A percentile compares a stretch with the other conserved stretches of the same genome.
These are phyloP conservation scores for Dactylorhiza incarnata DNA, from an alignment of 106 monocot species.

Conservation along the genomic window DNA sequence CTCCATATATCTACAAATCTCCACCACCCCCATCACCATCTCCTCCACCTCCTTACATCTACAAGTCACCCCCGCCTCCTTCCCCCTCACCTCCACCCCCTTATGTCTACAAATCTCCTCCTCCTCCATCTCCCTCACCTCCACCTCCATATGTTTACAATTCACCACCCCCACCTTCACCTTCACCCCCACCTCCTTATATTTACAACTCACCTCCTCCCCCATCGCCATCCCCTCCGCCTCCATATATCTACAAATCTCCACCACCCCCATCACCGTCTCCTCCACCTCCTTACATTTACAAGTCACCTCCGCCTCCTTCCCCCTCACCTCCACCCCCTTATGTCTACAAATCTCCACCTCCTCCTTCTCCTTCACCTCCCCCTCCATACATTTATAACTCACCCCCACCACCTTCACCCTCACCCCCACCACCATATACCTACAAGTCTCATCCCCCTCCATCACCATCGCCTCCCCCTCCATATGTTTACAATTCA, in stretches of 20 bases:
- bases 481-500: background rate
- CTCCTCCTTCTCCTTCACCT: background rate
- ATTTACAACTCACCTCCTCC: background rate
- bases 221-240: background rate
- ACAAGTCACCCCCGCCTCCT: background rate
- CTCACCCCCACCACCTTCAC: background rate
- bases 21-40: background rate
- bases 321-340: too few species aligned
- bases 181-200: background rate
- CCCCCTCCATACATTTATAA: background rate
- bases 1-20: background rate
- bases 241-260: background rate
- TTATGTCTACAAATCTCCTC: background rate
- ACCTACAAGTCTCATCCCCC: background rate
- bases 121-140: background rate
- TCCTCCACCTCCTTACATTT: background rate
- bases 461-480: background rate
- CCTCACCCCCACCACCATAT: background rate
- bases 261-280: background rate
- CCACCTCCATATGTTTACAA: background rate
- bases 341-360: background rate
- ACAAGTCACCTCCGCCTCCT: background rate
- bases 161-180: background rate
- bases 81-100: background rate
- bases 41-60: background rate